Conservation (phyloP, 2,329 filamentous ascomycete genomes). For the Annulohypoxylon truncatum region DNA sequence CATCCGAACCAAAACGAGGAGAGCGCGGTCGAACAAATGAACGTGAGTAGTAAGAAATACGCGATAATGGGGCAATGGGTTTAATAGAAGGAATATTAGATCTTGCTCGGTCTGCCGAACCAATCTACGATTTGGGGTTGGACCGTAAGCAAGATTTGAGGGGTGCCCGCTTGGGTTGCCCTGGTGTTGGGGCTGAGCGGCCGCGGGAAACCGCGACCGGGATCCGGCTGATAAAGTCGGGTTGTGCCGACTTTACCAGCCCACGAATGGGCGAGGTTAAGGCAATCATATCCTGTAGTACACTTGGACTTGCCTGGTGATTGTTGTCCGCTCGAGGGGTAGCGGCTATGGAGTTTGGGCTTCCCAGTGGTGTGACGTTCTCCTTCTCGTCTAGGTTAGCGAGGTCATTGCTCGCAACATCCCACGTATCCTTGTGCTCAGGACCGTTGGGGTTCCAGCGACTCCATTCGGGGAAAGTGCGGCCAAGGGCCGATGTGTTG, state of each 20-base stretch:
- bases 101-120: too few species aligned
- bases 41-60: neutral
- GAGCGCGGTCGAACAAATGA: neutral
- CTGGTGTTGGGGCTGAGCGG: too few species aligned
- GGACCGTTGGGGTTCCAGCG: slow-evolving; percentile 38
- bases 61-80: neutral
- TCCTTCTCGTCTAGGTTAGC: slow-evolving; percentile 57
- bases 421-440: slow-evolving; percentile 51
- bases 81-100: too few species aligned
- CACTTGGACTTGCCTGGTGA: slow-evolving; percentile 11
- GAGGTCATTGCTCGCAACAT: slow-evolving; percentile 38
- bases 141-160: neutral
- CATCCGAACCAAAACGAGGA: neutral
- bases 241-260: neutral
- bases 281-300: neutral
- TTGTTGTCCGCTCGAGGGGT: slow-evolving; percentile 28
- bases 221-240: too few species aligned
- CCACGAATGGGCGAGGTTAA: too few species aligned
- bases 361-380: slow-evolving; percentile 55
- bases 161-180: too few species aligned
- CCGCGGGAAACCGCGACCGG: neutral
- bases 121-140: too few species aligned
- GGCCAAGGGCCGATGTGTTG: slow-evolving; percentile 55
- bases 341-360: slow-evolving; percentile 26
- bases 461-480: slow-evolving; percentile 65